Conservation (phyloP, 257 asterid genomes). For the Solanum gandarillasii region DNA sequence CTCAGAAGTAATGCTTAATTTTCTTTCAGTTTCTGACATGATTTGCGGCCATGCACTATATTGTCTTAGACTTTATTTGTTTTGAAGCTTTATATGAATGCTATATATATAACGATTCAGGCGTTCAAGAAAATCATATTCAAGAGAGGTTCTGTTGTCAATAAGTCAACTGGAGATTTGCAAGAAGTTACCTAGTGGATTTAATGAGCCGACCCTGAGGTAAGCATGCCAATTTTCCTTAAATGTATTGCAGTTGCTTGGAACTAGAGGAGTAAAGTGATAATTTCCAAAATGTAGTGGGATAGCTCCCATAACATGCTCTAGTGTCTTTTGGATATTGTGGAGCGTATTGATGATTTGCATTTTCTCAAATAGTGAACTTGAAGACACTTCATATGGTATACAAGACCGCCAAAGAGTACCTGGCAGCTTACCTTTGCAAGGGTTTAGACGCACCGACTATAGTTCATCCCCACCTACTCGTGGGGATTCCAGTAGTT, state of each 20-base stretch:
- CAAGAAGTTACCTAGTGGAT: constrained; percentile 60
- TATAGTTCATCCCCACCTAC: constrained; percentile 73
- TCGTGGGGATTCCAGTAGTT: constrained; percentile 15
- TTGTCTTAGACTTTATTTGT: neutral
- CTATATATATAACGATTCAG: constrained; percentile 30
- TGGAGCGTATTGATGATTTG: neutral
- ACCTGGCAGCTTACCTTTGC: constrained; percentile 32
- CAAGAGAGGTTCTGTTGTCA: constrained; percentile 65
- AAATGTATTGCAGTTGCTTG: neutral
- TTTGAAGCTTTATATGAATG: constrained; percentile 2
- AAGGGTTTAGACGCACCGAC: constrained; percentile 49
- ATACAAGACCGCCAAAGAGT: constrained; percentile 49
- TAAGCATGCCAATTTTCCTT: neutral
- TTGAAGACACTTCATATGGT: constrained; percentile 38
- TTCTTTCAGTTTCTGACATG: constrained; percentile 5
- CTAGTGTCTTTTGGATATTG: neutral
- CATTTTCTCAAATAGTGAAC: constrained; percentile 33
- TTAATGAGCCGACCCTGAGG: constrained; percentile 46
- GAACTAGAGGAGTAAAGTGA: neutral
- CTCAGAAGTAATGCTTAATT: constrained; percentile 28
- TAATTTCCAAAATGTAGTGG: neutral
- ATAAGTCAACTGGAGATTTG: constrained; percentile 52
- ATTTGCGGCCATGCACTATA: neutral
- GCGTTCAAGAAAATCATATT: constrained; percentile 38
- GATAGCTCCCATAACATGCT: neutral